Base-by-base conservation (phyloP, 208 protist species). In the Herpetomonas samuelpessoai region DNA sequence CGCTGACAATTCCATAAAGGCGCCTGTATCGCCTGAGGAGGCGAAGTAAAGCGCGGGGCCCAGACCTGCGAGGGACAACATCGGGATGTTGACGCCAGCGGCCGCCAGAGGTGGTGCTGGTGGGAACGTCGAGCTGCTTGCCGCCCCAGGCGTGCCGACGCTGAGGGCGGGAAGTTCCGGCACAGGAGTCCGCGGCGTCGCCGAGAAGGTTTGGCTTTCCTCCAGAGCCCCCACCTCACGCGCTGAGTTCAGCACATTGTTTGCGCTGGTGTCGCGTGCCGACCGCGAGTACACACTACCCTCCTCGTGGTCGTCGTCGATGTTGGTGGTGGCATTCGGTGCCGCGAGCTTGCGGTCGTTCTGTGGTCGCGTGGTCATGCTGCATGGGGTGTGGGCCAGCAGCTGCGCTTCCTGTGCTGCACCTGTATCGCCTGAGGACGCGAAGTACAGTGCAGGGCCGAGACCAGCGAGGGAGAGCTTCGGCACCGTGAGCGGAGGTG, bases 21-120 rank as follows among this genome's bases (percentile, higher is more conserved):
- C 68, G 41, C 73, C 73, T 0, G 76, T 87, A 62, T 88, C 86
- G 2, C 80, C 82, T n/a, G 50, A 80, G n/a, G 76, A 83, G 12
- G 74, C 72, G 65, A 76, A 89, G 71, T 89, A 89, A 59, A 81
- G 69, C 18, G 86, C 72, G 12, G 76, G 81, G 6, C 62, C 63
- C 19, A 87, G 19, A 12, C 62, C 25, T 0, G 52, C 68, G 27
- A 92, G 57, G 19, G 71, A 61, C 30, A 92, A 70, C 53, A 66
- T 73, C 10, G 85, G 79, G 30, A 92, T 52, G 45, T 19, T 38
- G 24, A 67, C 75, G 10, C 16, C 51, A 38, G 10, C 41, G 31
- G 30, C 46, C 57, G 30, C 61, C 67, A 22, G 45, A 64, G 2
- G 56, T 49, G 28, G 49, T 56, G 26, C 26, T 16, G 9, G 48